Evolutionary conservation across 495 filamentous ascomycete species (phyloP).

Genomic region (Penicillium bovifimosum): DNA sequence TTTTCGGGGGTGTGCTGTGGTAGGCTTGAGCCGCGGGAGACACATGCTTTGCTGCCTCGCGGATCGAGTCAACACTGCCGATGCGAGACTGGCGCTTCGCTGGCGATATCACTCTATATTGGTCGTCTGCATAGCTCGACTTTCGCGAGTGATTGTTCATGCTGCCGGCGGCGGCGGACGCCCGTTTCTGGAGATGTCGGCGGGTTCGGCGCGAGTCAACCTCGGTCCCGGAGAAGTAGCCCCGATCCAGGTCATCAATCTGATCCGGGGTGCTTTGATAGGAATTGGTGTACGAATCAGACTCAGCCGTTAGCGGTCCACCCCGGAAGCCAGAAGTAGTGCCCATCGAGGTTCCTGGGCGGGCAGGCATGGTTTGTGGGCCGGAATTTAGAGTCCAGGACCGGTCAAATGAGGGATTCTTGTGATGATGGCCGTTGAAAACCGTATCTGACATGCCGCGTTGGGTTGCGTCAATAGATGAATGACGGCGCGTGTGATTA

Average conservation of each 20-base stretch:
- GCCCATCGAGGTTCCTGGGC: conserved; percentile 36
- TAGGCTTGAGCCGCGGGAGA: conserved; percentile 53
- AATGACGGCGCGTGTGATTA: conserved; percentile 82
- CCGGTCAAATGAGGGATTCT: conserved; percentile 82
- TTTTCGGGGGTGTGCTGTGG: conserved; percentile 44
- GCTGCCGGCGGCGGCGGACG: conserved; percentile 45
- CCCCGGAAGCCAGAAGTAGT: conserved; percentile 23
- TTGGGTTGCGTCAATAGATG: conserved; percentile 63
- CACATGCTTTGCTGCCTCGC: conserved; percentile 35
- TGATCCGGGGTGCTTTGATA: conserved; percentile 25
- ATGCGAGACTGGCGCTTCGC: conserved; percentile 71
- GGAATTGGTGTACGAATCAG: conserved; percentile 17
- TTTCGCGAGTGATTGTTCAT: conserved; percentile 51
- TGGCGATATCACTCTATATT: conserved; percentile 42
- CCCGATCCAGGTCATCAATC: conserved; percentile 67
- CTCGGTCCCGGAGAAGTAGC: conserved; percentile 91
- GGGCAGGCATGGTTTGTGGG: conserved; percentile 20
- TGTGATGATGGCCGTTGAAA: conserved; percentile 52
- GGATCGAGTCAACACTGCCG: conserved; percentile 61
- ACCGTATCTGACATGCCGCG: conserved; percentile 25
- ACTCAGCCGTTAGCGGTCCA: conserved; percentile 19
- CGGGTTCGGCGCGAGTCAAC: conserved; percentile 62
- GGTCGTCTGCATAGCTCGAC: conserved; percentile 69
- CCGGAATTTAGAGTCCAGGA: conserved; percentile 75
- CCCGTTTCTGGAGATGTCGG: conserved; percentile 77